Evolutionary conservation across 257 asterid genomes (phyloP), one percentile per base, ranked within the genome.

Genomic region (Henckelia pumila): DNA sequence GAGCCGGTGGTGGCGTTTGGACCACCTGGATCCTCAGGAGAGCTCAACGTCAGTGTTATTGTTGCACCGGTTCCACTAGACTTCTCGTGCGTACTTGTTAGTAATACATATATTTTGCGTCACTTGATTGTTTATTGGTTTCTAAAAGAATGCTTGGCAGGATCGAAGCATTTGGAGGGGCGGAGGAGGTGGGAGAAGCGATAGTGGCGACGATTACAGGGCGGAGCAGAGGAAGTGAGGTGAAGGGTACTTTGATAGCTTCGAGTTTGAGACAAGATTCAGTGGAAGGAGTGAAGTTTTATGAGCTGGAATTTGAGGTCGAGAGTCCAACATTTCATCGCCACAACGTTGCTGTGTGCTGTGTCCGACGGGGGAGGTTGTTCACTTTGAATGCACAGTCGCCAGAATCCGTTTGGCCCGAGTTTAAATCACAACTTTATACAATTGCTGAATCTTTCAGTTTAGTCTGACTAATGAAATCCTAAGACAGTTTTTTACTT

Each of bases 21-120:
- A 22, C 98, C 95, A 6, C 95, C 98, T 3, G 96, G 91, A n/a
- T 92, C 98, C 11, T 86, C 76, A 11, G 97, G 97, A 19, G 98
- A 92, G 87, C 89, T 92, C 73, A 92, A 92, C 47, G 94, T 89
- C 44, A 92, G 97, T 19, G 98, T 92, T 9, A 86, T 92, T 56
- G 98, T 88, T 64, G 81, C 96, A 28, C 70, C 82, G 7, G 95
- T 92, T 71, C 80, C 96, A 6, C 6, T 71, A 58, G 89, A 88
- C 77, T 89, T 92, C 85, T 76, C 90, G 98, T 88, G 82, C 82
- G 95, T 71, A 29, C 23, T 58, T 44, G 13, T 63, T 24, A 6
- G 20, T 16, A 3, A 14, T 44, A 20, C 7, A 2, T 14, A 16
- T 16, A 44, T 44, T 44, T 44, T 44, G 6, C 37, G 8, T 59